Evolutionary conservation across 2,329 filamentous ascomycete species (phyloP), one percentile per base, ranked within the genome.

Genomic region (Aspergillus sp.): DNA sequence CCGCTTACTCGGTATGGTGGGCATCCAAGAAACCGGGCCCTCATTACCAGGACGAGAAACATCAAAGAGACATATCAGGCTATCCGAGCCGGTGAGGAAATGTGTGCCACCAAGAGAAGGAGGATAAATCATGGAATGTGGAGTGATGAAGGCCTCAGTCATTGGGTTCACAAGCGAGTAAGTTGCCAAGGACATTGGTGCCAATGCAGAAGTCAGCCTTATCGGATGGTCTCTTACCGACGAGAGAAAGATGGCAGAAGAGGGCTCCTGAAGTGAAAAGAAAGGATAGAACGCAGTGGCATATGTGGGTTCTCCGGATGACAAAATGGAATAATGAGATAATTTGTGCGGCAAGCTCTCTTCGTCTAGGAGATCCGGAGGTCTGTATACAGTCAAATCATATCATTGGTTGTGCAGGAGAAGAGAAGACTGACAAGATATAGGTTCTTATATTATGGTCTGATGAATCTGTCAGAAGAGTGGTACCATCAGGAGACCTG

Each of bases 71-170:
- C 83, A 81, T 50, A 89, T 81, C 11, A 79, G 68, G 62, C 82
- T 83, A 45, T 82, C 77, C 3, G 79, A 79, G n/a, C 86, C 87
- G 4, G 85, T 84, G 54, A 89, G 74, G 72, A 89, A 89, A 7
- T 77, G 77, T 0, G 76, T 77, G 9, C 83, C 83, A 8, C 79
- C 73, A 4, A 76, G 69, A 3, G 74, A 77, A 19, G 70, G 62
- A 3, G 78, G 78, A 71, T 86, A 89, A n/a, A 80, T 67, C 3
- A 89, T 79, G 30, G 82, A 84, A 66, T 84, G 78, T 0, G 86
- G 84, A 1, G 82, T 77, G 38, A 83, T 82, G 67, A 84, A 84
- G 13, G 78, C 81, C 74, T 89, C 87, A 2, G 84, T 88, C 23
- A 79, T 81, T 5, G 79, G 75, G 61, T 84, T 79, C 54, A 87